Base-by-base conservation (phyloP, 768 basidiomycete species). In the Sporobolomyces roseus region DNA sequence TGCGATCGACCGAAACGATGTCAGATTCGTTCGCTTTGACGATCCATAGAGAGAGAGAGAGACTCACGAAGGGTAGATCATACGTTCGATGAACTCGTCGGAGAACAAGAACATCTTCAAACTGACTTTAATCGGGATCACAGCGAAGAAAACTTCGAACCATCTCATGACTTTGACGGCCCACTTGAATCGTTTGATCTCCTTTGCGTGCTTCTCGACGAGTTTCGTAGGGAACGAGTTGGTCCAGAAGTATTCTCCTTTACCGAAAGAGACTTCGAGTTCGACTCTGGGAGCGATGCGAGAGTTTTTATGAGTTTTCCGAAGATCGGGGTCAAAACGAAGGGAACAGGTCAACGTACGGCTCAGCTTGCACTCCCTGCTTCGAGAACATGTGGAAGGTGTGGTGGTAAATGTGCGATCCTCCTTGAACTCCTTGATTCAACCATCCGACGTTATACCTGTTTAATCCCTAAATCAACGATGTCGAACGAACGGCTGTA, bases 181-280 rank as follows among this genome's bases (percentile, higher is more conserved):
- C 65, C 74, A 71, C 61, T 79, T 75, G 77, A 81, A 81, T 17
- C 78, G 75, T 73, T 76, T 76, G 75, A 81, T 81, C 61, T 82
- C 81, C 19, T 63, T 73, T 17, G 66, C 62, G 66, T 81, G 80
- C 66, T 78, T 76, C 25, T 75, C 77, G 48, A 80, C 74, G 10
- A 82, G 75, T n/a, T 78, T 49, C 36, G 81, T 80, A n/a, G 81
- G 80, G 76, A 81, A 81, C 58, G 79, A 72, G 69, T 81, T 81
- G 45, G 80, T 79, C 80, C 80, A 82, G 76, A 82, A 82, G 73
- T 70, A 38, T 63, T 81, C 79, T 54, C 77, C 81, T 66, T 81
- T 80, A 49, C 81, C 80, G 72, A 82, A 82, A 1, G 79, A 79
- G 21, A 82, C 80, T 71, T 80, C 79, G n/a, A 81, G 74, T 33